Conservation (phyloP, 1,139 yeast genomes). For the Eremothecium cymbalariae region DNA sequence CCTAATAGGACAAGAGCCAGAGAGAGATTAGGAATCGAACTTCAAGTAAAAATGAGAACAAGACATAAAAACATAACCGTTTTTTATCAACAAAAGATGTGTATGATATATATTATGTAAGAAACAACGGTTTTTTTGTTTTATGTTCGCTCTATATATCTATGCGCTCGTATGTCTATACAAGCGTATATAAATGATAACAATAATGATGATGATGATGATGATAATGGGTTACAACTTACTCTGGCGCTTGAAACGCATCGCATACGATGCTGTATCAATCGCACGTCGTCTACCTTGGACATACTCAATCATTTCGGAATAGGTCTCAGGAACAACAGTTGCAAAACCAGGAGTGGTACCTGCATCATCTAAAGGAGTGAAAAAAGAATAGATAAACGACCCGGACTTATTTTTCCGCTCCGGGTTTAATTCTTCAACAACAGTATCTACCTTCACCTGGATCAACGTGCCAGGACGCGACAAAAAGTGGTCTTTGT, state of each 20-base stretch:
- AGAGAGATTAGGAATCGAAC: slow-evolving; percentile 11
- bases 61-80: too few relatives aligned
- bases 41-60: too few relatives aligned
- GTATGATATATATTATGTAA: too few relatives aligned
- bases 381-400: slow-evolving; percentile 81
- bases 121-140: too few relatives aligned
- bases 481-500: slow-evolving; percentile 52
- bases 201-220: background rate
- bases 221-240: slow-evolving; percentile 6
- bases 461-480: slow-evolving; percentile 85
- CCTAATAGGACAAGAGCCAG: slow-evolving; percentile 27
- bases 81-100: too few relatives aligned
- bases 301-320: slow-evolving; percentile 85
- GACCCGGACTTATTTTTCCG: slow-evolving; percentile 69
- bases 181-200: background rate
- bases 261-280: slow-evolving; percentile 66
- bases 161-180: background rate
- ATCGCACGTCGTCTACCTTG: slow-evolving; percentile 86
- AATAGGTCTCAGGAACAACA: slow-evolving; percentile 78
- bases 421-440: slow-evolving; percentile 56
- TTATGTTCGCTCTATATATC: too few relatives aligned
- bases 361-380: slow-evolving; percentile 45
- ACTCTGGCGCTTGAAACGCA: slow-evolving; percentile 11
- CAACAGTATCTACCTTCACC: slow-evolving; percentile 77
- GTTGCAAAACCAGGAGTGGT: slow-evolving; percentile 43